phyloP scores from a whole-genome alignment of 495 filamentous ascomycete genomes.

The Pyrenopolyporus hunteri region DNA sequence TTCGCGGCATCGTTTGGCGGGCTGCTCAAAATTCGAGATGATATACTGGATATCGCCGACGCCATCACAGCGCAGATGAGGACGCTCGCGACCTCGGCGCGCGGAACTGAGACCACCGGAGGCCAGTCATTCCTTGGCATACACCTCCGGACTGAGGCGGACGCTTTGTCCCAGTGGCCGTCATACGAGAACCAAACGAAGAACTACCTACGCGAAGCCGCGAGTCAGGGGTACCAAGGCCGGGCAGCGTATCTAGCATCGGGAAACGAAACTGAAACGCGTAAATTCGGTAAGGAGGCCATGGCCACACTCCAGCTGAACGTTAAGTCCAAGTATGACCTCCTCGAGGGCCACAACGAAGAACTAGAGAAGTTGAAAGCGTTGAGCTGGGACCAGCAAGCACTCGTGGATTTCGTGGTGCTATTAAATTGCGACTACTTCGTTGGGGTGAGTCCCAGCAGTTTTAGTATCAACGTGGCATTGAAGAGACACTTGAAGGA shows the following conservation, averaged over 20 bases:
- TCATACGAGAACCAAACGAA: slow-evolving; percentile 49
- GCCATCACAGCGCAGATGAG: slow-evolving; percentile 40
- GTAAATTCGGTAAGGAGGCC: slow-evolving; percentile 40
- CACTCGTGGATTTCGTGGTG: slow-evolving; percentile 50
- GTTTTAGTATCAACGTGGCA: slow-evolving; percentile 54
- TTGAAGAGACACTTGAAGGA: slow-evolving; percentile 48
- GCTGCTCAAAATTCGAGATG: slow-evolving; percentile 45
- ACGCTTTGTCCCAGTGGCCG: slow-evolving; percentile 50
- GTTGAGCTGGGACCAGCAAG: slow-evolving; percentile 55
- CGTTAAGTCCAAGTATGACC: slow-evolving; percentile 46
- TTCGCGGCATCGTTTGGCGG: slow-evolving; percentile 51
- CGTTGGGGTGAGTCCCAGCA: slow-evolving; percentile 52
- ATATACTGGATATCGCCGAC: slow-evolving; percentile 46
- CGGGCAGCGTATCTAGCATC: slow-evolving; percentile 49
- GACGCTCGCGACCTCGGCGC: slow-evolving; percentile 24
- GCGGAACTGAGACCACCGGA: neutral
- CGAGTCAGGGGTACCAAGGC: slow-evolving; percentile 36
- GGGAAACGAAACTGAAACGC: slow-evolving; percentile 47
- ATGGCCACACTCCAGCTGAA: slow-evolving; percentile 11
- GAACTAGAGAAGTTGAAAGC: slow-evolving; percentile 39
- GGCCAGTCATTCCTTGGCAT: slow-evolving; percentile 41
- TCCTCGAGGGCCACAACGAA: slow-evolving; percentile 32
- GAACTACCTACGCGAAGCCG: slow-evolving; percentile 43
- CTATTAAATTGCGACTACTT: slow-evolving; percentile 50
- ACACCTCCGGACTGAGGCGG: slow-evolving; percentile 51